Evolutionary conservation across 176 grass and related monocot species (phyloP).

Genomic region (Juncus inflexus): DNA sequence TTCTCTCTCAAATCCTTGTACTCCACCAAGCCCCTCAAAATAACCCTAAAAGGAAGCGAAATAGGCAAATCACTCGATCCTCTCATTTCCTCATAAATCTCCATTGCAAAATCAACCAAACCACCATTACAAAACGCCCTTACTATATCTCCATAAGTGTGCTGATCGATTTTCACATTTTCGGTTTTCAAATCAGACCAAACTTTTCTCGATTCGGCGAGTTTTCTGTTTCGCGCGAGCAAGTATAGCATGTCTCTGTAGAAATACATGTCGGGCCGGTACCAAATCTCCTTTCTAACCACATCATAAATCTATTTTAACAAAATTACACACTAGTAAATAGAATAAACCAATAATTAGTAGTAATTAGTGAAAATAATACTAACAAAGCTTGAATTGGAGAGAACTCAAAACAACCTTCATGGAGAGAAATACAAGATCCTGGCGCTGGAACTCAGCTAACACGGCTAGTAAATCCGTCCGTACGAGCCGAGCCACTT

Average conservation of each 20-base stretch:
- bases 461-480: conserved; percentile 83
- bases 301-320: conserved; percentile 64
- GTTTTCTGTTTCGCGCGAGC: conserved; percentile 83
- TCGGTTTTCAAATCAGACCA: conserved; percentile 71
- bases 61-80: conserved; percentile 62
- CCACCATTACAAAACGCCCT: conserved; percentile 57
- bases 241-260: conserved; percentile 77
- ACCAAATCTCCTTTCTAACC: conserved; percentile 88
- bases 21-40: conserved; percentile 71
- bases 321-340: conserved; percentile 10
- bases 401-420: conserved; percentile 51
- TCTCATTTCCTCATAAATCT: conserved; percentile 84
- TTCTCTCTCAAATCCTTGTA: conserved; percentile 77
- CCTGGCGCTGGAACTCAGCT: conserved; percentile 75
- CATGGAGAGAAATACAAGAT: conserved; percentile 67
- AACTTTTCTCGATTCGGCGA: conserved; percentile 53
- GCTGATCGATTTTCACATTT: conserved; percentile 67
- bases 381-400: neutral
- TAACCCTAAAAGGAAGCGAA: conserved; percentile 78
- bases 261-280: conserved; percentile 82
- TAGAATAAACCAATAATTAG: conserved; percentile 3
- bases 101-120: conserved; percentile 65
- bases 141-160: conserved; percentile 67
- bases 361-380: neutral
- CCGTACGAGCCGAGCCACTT: conserved; percentile 74